Percentiles rank a stretch among this genome's conserved stretches.
Evolutionary conservation across 257 asterid genomes (phyloP).

Genomic region (Solanum ossicruentum): DNA sequence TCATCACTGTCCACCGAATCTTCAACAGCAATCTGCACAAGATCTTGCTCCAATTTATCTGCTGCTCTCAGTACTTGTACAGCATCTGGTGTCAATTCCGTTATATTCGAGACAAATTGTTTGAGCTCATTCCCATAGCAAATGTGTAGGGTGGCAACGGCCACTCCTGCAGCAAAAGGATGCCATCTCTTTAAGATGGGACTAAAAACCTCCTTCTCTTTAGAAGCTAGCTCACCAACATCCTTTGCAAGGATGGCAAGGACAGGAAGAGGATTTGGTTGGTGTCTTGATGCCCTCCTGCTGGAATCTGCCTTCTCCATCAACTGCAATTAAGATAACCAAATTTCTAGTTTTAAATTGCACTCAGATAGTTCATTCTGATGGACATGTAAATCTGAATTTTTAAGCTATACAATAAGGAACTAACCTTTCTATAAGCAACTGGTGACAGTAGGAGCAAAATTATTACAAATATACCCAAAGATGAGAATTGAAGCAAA

Average conservation of each 20-base stretch:
- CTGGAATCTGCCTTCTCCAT: constrained; percentile 98
- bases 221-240: constrained; percentile 71
- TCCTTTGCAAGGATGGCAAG: constrained; percentile 96
- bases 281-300: constrained; percentile 81
- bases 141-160: constrained; percentile 89
- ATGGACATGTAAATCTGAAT: not conserved
- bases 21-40: constrained; percentile 91
- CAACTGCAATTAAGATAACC: constrained; percentile 29
- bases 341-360: not conserved
- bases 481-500: not conserved
- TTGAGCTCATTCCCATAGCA: constrained; percentile 93
- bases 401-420: not conserved
- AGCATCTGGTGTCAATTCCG: constrained; percentile 95
- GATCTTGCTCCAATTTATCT: constrained; percentile 88
- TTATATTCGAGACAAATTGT: constrained; percentile 73
- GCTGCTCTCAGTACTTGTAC: constrained; percentile 92
- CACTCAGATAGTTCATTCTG: not conserved
- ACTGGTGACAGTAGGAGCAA: not conserved
- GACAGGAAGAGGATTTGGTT: constrained; percentile 82
- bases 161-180: constrained; percentile 96
- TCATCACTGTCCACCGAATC: constrained; percentile 98
- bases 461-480: not conserved
- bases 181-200: constrained; percentile 92
- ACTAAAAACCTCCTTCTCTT: constrained; percentile 72
- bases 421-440: not conserved